These are phyloP conservation scores for Candida glucosophila DNA, from an alignment of 1,139 yeast genomes.

Conservation along the genomic window DNA sequence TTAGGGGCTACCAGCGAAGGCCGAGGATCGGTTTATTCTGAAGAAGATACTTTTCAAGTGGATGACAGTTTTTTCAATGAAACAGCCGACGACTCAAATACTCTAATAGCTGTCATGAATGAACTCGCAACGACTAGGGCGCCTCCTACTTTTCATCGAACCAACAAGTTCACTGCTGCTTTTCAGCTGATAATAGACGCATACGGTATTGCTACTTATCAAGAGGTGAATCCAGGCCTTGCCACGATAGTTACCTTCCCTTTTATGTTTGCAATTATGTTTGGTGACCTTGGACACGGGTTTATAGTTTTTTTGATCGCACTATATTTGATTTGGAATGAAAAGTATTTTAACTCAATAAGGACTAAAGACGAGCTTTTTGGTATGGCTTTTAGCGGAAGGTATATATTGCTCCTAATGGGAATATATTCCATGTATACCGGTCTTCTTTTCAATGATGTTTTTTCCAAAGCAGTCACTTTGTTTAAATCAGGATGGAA, in stretches of 20 bases:
- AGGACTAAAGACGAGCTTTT: conserved; percentile 83
- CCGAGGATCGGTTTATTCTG: conserved; percentile 3
- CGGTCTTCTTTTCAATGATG: conserved; percentile 86
- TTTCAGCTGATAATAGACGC: conserved; percentile 93
- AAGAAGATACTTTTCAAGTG: conserved; percentile 35
- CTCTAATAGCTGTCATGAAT: conserved; percentile 55
- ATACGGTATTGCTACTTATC: conserved; percentile 88
- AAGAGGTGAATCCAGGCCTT: conserved; percentile 92
- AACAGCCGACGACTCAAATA: conserved; percentile 19
- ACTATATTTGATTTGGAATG: conserved; percentile 59
- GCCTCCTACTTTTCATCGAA: conserved; percentile 90
- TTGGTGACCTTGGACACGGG: conserved; percentile 98
- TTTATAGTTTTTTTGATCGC: conserved; percentile 71
- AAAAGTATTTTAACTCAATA: conserved; percentile 52
- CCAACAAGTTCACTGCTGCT: conserved; percentile 86
- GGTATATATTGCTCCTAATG: conserved; percentile 85
- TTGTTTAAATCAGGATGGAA: conserved; percentile 83
- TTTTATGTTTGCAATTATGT: conserved; percentile 98
- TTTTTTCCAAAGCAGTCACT: conserved; percentile 85
- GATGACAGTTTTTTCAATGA: conserved; percentile 34
- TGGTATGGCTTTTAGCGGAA: conserved; percentile 91
- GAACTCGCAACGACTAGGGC: conserved; percentile 71
- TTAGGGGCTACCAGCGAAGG: conserved; percentile 9
- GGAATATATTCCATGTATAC: conserved; percentile 91
- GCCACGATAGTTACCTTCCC: conserved; percentile 96